Percentiles rank a stretch among this genome's conserved stretches.
These are phyloP conservation scores for Lipomyces starkeyi DNA, from an alignment of 805 yeast species.

Conservation along the genomic window DNA sequence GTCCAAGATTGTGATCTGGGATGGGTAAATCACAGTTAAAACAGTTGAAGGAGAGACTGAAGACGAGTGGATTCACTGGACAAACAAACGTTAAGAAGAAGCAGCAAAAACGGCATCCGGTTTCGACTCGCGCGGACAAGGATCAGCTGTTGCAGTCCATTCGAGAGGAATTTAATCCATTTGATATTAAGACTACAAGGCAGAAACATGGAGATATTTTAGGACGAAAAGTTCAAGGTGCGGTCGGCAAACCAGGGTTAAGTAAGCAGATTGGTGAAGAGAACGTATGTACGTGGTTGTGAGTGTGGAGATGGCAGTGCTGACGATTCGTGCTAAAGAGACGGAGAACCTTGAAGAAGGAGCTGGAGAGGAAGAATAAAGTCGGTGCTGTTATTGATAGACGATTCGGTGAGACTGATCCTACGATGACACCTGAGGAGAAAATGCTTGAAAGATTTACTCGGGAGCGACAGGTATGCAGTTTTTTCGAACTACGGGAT, in stretches of 20 bases:
- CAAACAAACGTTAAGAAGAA: conserved; percentile 69
- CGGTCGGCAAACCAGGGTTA: conserved; percentile 72
- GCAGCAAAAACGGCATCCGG: conserved; percentile 47
- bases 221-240: conserved; percentile 52
- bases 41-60: conserved; percentile 75
- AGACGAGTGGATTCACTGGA: conserved; percentile 83
- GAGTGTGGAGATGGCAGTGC: background rate
- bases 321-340: conserved; percentile 48
- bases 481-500: conserved; percentile 29
- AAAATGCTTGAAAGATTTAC: conserved; percentile 95
- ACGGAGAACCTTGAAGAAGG: conserved; percentile 65
- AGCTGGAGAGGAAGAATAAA: conserved; percentile 66
- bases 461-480: conserved; percentile 73
- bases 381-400: conserved; percentile 82
- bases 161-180: conserved; percentile 86
- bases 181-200: conserved; percentile 75
- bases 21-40: conserved; percentile 92
- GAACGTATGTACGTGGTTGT: conserved; percentile 21
- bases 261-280: conserved; percentile 74
- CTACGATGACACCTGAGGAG: conserved; percentile 78
- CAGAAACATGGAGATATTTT: conserved; percentile 59
- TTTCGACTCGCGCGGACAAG: conserved; percentile 68
- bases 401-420: conserved; percentile 84
- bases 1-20: background rate
- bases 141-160: conserved; percentile 62